phyloP scores from a whole-genome alignment of 768 basidiomycete genomes.

The Sutorius australiensis region DNA sequence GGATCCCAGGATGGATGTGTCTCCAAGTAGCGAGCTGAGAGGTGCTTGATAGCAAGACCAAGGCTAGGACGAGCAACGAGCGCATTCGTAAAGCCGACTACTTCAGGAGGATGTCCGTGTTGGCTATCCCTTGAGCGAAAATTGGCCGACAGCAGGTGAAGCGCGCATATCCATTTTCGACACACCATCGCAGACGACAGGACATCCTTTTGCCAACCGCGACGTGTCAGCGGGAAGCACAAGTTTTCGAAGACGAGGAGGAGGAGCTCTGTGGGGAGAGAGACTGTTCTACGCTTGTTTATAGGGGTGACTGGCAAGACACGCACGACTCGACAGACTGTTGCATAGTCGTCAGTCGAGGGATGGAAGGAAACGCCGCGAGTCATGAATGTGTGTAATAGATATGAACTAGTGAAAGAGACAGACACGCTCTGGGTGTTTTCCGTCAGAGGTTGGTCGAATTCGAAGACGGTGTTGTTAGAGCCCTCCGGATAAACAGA shows the following conservation, averaged over 20 bases:
- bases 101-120: constrained; percentile 3
- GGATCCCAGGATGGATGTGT: constrained; percentile 5
- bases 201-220: constrained; percentile 5
- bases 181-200: constrained; percentile 9
- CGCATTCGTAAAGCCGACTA: neutral
- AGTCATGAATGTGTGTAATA: neutral
- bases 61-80: constrained; percentile 1
- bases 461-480: constrained; percentile 3
- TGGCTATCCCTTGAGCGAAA: neutral
- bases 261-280: constrained; percentile 10
- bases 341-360: neutral
- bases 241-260: constrained; percentile 4
- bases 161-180: constrained; percentile 10
- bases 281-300: neutral
- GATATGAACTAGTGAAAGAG: constrained; percentile 4
- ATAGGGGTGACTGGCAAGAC: neutral
- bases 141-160: constrained; percentile 6
- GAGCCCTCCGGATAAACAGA: neutral
- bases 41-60: constrained; percentile 4
- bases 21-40: constrained; percentile 7
- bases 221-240: neutral
- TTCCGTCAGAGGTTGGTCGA: constrained; percentile 2
- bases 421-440: constrained; percentile 14
- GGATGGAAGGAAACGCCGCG: neutral
- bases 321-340: constrained; percentile 4